Percentiles rank a stretch among this genome's conserved stretches.
These are phyloP conservation scores for Rhynchosporium graminicola DNA, from an alignment of 2,329 filamentous ascomycete species.

Conservation along the genomic window DNA sequence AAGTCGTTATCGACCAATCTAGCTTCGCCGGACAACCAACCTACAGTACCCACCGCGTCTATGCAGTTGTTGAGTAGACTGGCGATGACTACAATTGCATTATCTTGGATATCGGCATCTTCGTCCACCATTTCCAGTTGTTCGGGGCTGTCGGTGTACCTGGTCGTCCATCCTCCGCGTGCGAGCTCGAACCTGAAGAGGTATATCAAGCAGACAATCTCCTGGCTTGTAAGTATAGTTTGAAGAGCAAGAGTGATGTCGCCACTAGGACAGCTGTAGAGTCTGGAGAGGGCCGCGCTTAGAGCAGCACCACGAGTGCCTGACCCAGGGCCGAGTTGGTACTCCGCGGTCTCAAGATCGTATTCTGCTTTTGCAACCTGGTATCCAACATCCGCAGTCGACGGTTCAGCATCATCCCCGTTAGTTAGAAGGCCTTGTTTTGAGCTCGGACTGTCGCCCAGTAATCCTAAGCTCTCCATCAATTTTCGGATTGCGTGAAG, in stretches of 20 bases:
- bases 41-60: constrained; percentile 72
- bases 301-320: constrained; percentile 63
- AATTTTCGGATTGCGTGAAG: constrained; percentile 65
- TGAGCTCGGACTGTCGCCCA: constrained; percentile 33
- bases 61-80: constrained; percentile 72
- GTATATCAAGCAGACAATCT: constrained; percentile 71
- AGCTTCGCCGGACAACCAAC: constrained; percentile 68
- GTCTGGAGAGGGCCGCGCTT: constrained; percentile 67
- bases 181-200: constrained; percentile 72
- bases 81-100: constrained; percentile 69
- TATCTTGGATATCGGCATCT: constrained; percentile 58
- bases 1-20: constrained; percentile 50
- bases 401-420: constrained; percentile 26
- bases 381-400: constrained; percentile 38
- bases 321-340: constrained; percentile 65
- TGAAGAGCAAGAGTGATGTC: constrained; percentile 65
- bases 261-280: constrained; percentile 63
- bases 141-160: constrained; percentile 62
- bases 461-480: constrained; percentile 68
- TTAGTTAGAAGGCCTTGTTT: constrained; percentile 36
- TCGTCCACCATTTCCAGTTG: constrained; percentile 50
- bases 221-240: constrained; percentile 62
- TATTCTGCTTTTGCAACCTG: constrained; percentile 57
- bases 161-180: constrained; percentile 73
- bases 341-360: constrained; percentile 68